A percentile compares a stretch with the other conserved stretches of the same genome.
Evolutionary conservation across 306 rosid species (phyloP).

Genomic region (Vigna radiata): DNA sequence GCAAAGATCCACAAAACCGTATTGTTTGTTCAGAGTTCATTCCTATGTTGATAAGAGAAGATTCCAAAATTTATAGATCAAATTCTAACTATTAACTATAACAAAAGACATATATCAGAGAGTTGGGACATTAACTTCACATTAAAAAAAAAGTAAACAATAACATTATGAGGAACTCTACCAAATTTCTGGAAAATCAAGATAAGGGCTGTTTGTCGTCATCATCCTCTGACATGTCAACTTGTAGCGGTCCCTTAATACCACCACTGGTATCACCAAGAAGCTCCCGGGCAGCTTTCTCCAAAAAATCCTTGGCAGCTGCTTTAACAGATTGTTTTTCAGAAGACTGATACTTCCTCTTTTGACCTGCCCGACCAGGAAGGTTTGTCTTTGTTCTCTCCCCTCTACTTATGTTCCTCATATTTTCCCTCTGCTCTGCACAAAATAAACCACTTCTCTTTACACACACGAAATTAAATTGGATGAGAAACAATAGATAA

Average conservation of each 20-base stretch:
- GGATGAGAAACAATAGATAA: slow-evolving; percentile 7
- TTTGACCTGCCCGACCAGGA: slow-evolving; percentile 64
- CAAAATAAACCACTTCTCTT: slow-evolving; percentile 30
- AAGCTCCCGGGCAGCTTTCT: slow-evolving; percentile 88
- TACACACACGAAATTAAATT: slow-evolving; percentile 28
- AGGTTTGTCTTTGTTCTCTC: slow-evolving; percentile 55
- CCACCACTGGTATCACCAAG: slow-evolving; percentile 64
- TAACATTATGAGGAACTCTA: slow-evolving; percentile 40
- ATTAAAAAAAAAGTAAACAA: background rate
- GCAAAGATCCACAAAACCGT: background rate
- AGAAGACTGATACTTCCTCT: slow-evolving; percentile 82
- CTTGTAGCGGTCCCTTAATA: slow-evolving; percentile 75
- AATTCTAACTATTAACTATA: background rate
- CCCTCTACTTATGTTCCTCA: slow-evolving; percentile 79
- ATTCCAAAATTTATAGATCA: background rate
- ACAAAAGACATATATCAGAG: slow-evolving; percentile 8
- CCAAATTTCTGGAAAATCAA: slow-evolving; percentile 53
- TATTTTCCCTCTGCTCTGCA: slow-evolving; percentile 71
- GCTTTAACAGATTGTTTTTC: slow-evolving; percentile 70
- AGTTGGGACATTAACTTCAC: background rate
- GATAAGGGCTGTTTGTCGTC: slow-evolving; percentile 36
- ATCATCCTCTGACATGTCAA: slow-evolving; percentile 54
- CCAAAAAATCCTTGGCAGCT: slow-evolving; percentile 87
- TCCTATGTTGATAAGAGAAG: background rate
- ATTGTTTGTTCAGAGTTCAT: slow-evolving; percentile 3